A percentile compares a stretch with the other conserved stretches of the same genome.
phyloP scores from a whole-genome alignment of 768 basidiomycete genomes.

The Podaxis sp. region DNA sequence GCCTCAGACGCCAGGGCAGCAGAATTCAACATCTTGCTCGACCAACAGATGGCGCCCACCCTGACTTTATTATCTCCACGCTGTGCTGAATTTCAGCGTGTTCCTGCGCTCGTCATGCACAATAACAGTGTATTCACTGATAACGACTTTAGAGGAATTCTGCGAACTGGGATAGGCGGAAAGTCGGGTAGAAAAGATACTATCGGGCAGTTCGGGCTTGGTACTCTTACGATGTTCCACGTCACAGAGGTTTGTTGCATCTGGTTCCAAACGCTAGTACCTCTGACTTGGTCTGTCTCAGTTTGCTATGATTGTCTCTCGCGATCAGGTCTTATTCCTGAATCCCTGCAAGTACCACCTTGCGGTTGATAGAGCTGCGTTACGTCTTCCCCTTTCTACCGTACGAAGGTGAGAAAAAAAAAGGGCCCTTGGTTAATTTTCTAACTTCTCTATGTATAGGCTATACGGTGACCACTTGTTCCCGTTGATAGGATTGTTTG shows the following conservation, averaged over 20 bases:
- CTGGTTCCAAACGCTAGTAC: neutral
- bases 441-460: conserved; percentile 19
- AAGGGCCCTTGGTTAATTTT: neutral
- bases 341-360: conserved; percentile 42
- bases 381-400: conserved; percentile 30
- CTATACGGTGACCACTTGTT: conserved; percentile 35
- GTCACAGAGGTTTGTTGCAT: conserved; percentile 38
- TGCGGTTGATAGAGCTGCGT: conserved; percentile 27
- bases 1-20: conserved; percentile 46
- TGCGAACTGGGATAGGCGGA: conserved; percentile 39
- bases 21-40: conserved; percentile 35
- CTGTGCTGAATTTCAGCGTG: conserved; percentile 30
- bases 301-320: conserved; percentile 30
- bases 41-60: conserved; percentile 19
- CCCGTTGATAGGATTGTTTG: conserved; percentile 33
- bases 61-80: conserved; percentile 25
- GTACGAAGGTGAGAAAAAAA: neutral
- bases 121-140: conserved; percentile 38
- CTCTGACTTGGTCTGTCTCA: conserved; percentile 9
- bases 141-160: conserved; percentile 43
- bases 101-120: conserved; percentile 37
- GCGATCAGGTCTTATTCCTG: conserved; percentile 30
- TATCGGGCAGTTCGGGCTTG: conserved; percentile 50
- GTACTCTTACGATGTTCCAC: conserved; percentile 49
- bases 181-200: conserved; percentile 32